Percentiles rank a stretch among this genome's conserved stretches.
Conservation (phyloP, 176 grass and related monocot species). For the Zoysia pacifica region DNA sequence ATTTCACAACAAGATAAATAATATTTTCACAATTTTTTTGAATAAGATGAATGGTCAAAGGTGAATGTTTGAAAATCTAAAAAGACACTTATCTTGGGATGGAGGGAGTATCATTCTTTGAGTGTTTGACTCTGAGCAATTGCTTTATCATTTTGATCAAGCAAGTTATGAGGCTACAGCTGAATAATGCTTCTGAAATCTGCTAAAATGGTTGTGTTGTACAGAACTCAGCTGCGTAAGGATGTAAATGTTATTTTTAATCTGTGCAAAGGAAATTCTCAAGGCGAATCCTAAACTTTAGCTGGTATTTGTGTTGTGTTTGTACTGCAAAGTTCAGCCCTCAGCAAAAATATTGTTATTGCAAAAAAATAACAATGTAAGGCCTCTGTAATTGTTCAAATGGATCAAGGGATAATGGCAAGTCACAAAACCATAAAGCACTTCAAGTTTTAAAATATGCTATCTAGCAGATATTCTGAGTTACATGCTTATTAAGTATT, state of each 20-base stretch:
- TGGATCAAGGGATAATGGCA: not conserved
- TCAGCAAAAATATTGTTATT: not conserved
- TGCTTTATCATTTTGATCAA: slow-evolving; percentile 31
- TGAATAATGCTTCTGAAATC: not conserved
- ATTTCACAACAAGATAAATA: too few species aligned
- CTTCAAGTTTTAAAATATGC: not conserved
- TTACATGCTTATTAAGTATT: not conserved
- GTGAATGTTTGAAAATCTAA: too few species aligned
- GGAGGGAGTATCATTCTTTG: not conserved
- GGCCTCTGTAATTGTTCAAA: not conserved
- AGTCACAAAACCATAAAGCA: not conserved
- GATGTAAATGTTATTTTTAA: slow-evolving; percentile 4
- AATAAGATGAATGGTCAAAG: too few species aligned
- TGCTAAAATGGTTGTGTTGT: not conserved
- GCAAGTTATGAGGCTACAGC: slow-evolving; percentile 1
- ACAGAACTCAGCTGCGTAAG: not conserved
- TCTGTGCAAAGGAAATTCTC: slow-evolving; percentile 22
- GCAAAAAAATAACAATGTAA: not conserved
- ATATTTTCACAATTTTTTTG: too few species aligned
- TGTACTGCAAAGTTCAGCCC: not conserved
- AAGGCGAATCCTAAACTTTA: slow-evolving; percentile 1
- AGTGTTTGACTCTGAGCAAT: not conserved
- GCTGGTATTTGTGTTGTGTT: slow-evolving; percentile 5
- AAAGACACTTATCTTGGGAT: too few species aligned
- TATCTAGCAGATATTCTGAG: not conserved